These are phyloP conservation scores for Mucor plumbeus DNA, from an alignment of 371 early-diverging fungal genomes.

Conservation along the genomic window DNA sequence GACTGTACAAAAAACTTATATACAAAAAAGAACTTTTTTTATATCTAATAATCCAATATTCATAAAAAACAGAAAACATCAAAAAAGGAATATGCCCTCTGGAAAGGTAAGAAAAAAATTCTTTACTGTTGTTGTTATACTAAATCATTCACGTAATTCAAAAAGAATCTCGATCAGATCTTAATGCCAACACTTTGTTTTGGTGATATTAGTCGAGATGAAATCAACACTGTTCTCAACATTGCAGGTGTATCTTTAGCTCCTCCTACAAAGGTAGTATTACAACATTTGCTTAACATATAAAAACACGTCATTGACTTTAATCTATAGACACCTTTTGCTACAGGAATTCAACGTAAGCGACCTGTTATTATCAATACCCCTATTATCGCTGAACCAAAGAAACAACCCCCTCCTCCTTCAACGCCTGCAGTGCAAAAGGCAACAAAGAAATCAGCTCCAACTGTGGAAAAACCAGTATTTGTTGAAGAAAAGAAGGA, in stretches of 20 bases:
- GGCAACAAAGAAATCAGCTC: background rate
- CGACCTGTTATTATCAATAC: constrained; percentile 15
- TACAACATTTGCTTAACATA: background rate
- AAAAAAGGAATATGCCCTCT: constrained; percentile 24
- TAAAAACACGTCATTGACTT: background rate
- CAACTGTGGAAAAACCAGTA: background rate
- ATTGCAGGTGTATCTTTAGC: constrained; percentile 49
- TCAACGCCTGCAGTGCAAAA: background rate
- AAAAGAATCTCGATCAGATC: constrained; percentile 28
- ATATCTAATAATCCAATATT: background rate
- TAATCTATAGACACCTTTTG: constrained; percentile 46
- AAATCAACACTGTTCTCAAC: constrained; percentile 60
- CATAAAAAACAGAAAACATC: constrained; percentile 1
- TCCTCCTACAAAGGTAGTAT: constrained; percentile 49
- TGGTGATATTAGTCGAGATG: constrained; percentile 65
- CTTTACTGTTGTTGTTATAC: background rate
- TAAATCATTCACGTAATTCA: background rate
- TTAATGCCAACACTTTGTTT: constrained; percentile 46
- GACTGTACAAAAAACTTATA: constrained; percentile 16
- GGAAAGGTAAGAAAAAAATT: constrained; percentile 24
- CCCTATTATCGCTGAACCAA: constrained; percentile 1
- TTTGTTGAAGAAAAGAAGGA: constrained; percentile 9
- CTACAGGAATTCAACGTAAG: constrained; percentile 36
- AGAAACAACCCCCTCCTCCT: background rate
- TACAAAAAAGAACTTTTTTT: constrained; percentile 12